phyloP scores from a whole-genome alignment of 169 alveolate species.

The Plasmodium vivax region DNA sequence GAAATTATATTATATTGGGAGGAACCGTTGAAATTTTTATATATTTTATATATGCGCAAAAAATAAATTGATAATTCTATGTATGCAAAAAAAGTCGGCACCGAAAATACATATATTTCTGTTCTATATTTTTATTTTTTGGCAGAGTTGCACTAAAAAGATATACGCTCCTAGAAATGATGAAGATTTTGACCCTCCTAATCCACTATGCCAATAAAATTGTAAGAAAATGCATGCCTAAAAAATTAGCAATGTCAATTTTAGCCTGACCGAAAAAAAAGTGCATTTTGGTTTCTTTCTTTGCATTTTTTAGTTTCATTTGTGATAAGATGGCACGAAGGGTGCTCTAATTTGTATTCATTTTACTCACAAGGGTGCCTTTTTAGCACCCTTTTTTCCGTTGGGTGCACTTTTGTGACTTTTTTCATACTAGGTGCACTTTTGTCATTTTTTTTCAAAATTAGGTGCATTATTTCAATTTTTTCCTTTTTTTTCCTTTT shows the following conservation, averaged over 20 bases:
- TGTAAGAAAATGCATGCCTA: constrained; percentile 8
- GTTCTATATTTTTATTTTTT: constrained; percentile 6
- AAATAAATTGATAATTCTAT: background rate
- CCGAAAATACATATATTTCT: background rate
- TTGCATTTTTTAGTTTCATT: background rate
- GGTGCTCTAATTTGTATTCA: background rate
- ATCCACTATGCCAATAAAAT: constrained; percentile 52
- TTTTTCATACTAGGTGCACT: background rate
- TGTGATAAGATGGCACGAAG: background rate
- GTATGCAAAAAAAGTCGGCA: background rate
- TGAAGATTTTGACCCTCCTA: constrained; percentile 38
- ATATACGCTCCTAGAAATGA: constrained; percentile 54
- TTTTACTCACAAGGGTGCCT: background rate
- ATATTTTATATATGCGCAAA: background rate
- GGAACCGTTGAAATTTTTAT: background rate
- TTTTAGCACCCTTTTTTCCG: background rate
- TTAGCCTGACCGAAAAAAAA: background rate
- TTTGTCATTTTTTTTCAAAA: background rate
- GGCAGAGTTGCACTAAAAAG: constrained; percentile 56
- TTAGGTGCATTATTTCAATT: background rate
- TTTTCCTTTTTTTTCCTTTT: background rate
- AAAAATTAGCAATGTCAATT: background rate
- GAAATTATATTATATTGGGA: background rate
- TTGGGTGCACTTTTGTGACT: background rate
- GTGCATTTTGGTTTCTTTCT: background rate